These are phyloP conservation scores for Geranium rotundifolium DNA, from an alignment of 345 rosid genomes.

Conservation along the genomic window DNA sequence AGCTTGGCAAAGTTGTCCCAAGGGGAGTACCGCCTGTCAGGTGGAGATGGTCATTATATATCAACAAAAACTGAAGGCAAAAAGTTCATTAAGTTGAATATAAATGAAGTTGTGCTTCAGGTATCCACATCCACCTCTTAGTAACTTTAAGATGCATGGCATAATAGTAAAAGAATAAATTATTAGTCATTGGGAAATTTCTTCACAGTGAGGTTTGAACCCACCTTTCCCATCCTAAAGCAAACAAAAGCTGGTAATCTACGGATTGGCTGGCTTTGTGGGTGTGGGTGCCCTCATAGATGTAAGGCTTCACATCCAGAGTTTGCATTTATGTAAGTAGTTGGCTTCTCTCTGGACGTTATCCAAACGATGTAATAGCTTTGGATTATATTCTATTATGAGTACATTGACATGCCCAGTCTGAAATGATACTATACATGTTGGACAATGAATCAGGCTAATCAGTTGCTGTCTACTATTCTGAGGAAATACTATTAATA, in stretches of 20 bases:
- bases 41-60: constrained; percentile 72
- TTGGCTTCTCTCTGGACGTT: no score
- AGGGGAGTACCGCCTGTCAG: constrained; percentile 70
- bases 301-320: no score
- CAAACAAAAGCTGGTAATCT: neutral
- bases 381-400: no score
- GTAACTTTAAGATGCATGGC: neutral
- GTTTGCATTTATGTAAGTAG: no score
- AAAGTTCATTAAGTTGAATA: constrained; percentile 73
- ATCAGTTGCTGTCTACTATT: no score
- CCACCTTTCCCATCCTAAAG: neutral
- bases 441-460: no score
- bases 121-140: constrained; percentile 26
- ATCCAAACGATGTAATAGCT: no score
- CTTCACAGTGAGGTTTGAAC: no score
- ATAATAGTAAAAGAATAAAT: neutral
- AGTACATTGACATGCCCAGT: no score
- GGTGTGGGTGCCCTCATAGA: no score
- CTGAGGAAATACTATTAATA: no score
- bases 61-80: constrained; percentile 78
- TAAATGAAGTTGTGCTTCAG: constrained; percentile 78
- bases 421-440: no score
- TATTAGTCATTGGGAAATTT: neutral
- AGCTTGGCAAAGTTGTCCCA: constrained; percentile 81
- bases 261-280: neutral